Percentiles rank a stretch among this genome's conserved stretches.
phyloP scores from a whole-genome alignment of 2,329 filamentous ascomycete genomes.

The Diplodia seriata region DNA sequence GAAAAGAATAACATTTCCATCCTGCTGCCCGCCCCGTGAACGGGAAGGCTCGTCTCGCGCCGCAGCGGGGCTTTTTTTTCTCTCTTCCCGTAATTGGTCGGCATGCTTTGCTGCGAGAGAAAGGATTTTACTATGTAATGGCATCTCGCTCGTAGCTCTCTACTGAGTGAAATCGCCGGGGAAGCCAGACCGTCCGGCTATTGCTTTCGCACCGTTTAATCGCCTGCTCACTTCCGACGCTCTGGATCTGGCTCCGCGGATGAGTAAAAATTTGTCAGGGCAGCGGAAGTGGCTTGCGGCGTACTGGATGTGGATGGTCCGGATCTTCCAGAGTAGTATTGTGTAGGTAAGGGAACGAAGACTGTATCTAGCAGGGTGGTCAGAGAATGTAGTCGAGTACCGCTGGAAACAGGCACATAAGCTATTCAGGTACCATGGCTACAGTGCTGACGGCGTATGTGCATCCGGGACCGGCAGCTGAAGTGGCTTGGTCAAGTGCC shows the following conservation, averaged over 20 bases:
- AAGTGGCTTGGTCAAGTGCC: background rate
- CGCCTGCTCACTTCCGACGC: background rate
- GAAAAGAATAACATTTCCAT: background rate
- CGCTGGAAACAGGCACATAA: background rate
- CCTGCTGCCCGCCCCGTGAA: background rate
- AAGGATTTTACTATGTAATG: conserved; percentile 16
- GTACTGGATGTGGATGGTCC: no score
- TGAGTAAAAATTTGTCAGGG: background rate
- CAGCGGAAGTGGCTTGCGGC: background rate
- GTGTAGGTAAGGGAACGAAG: background rate
- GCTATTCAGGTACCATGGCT: background rate
- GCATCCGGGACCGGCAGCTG: background rate
- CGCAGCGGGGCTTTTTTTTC: background rate
- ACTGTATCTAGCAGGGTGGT: no score
- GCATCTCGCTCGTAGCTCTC: conserved; percentile 7
- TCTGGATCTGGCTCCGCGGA: background rate
- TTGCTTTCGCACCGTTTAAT: background rate
- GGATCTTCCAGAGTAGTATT: background rate
- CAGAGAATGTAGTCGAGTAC: no score
- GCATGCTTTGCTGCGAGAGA: background rate
- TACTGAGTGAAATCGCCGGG: conserved; percentile 14
- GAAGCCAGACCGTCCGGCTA: background rate
- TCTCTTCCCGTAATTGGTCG: background rate
- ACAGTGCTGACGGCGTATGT: background rate
- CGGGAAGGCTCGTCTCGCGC: conserved; percentile 10